A percentile compares a stretch with the other conserved stretches of the same genome.
phyloP scores from a whole-genome alignment of 2,329 filamentous ascomycete genomes.

The Monosporascus sp. region DNA sequence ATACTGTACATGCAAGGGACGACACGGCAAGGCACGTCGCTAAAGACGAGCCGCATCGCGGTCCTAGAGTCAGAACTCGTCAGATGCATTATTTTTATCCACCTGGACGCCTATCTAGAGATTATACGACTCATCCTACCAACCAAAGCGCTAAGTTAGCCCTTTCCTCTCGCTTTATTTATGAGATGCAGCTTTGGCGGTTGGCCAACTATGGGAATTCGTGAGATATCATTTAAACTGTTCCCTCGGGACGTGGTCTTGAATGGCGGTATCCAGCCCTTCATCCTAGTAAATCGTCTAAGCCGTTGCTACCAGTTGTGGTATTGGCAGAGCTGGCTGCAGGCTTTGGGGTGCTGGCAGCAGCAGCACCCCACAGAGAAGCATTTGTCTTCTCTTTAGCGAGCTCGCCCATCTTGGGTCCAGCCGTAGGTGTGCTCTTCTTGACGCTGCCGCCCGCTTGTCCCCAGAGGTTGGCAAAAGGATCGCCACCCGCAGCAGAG shows the following conservation, averaged over 20 bases:
- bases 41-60: constrained; percentile 1
- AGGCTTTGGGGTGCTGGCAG: constrained; percentile 26
- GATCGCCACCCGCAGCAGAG: constrained; percentile 61
- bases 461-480: constrained; percentile 84
- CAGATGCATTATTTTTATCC: constrained; percentile 30
- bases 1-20: not conserved
- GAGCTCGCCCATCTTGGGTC: constrained; percentile 83
- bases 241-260: not conserved
- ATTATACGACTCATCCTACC: constrained; percentile 28
- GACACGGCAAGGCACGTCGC: not conserved
- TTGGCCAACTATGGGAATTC: not conserved
- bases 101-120: constrained; percentile 37
- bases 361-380: constrained; percentile 82
- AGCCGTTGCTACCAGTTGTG: constrained; percentile 19
- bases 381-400: constrained; percentile 97
- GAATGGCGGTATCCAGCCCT: not conserved
- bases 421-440: constrained; percentile 61
- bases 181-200: constrained; percentile 12
- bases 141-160: constrained; percentile 7
- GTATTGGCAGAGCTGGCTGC: constrained; percentile 7
- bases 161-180: constrained; percentile 16
- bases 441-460: constrained; percentile 69
- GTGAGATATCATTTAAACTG: not conserved
- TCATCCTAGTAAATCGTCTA: constrained; percentile 28
- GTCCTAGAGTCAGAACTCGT: constrained; percentile 1